Percentiles rank a stretch among this genome's conserved stretches.
These are phyloP conservation scores for Phytophthora podocarpi DNA, from an alignment of 352 stramenopile genomes.

Conservation along the genomic window DNA sequence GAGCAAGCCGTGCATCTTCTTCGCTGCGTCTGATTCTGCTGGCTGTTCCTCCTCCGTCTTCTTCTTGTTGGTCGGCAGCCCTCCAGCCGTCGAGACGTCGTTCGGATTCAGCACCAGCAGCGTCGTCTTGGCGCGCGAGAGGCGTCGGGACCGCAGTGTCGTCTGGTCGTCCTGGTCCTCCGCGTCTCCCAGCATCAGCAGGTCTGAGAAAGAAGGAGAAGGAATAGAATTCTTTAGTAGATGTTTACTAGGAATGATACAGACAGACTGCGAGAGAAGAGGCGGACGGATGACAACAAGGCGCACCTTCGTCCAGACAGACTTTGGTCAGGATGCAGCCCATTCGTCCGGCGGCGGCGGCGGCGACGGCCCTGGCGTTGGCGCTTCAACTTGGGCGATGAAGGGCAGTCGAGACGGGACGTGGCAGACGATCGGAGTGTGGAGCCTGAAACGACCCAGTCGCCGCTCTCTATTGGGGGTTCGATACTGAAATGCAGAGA, in stretches of 20 bases:
- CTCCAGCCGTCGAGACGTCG: constrained; percentile 21
- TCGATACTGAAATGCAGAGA: constrained; percentile 4
- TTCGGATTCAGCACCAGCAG: constrained; percentile 37
- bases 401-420: constrained; percentile 7
- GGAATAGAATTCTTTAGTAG: not conserved
- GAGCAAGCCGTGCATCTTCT: constrained; percentile 10
- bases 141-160: constrained; percentile 13
- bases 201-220: constrained; percentile 16
- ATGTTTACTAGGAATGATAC: no score
- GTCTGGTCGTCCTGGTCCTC: constrained; percentile 5
- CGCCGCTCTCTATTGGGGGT: not conserved
- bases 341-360: constrained; percentile 28
- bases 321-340: constrained; percentile 63
- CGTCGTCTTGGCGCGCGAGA: constrained; percentile 49
- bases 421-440: not conserved
- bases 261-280: constrained; percentile 17
- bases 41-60: not conserved
- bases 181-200: constrained; percentile 31
- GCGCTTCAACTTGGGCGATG: constrained; percentile 19
- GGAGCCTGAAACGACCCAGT: constrained; percentile 23
- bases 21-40: constrained; percentile 6
- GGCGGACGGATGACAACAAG: not conserved
- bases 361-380: not conserved
- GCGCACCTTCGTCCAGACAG: constrained; percentile 49
- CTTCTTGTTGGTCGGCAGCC: constrained; percentile 11